Conservation (phyloP, 2,329 filamentous ascomycete genomes). For the Dichotomopilus funicola region DNA sequence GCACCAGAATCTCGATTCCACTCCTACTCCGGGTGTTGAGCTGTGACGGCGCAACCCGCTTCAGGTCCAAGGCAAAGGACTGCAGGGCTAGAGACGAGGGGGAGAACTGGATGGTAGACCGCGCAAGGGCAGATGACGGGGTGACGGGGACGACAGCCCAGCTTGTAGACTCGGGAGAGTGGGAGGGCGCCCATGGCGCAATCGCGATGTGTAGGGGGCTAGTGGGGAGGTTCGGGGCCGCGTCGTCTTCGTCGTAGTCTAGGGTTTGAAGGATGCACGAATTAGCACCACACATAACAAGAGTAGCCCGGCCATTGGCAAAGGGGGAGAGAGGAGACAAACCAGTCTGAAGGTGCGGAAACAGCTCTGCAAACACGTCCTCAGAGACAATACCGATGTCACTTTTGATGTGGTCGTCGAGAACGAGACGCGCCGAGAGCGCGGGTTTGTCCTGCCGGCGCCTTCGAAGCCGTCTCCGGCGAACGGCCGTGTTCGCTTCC, state of each 20-base stretch:
- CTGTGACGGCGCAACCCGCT: slow-evolving; percentile 68
- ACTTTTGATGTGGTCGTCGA: slow-evolving; percentile 79
- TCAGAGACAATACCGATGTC: slow-evolving; percentile 82
- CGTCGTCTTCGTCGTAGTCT: slow-evolving; percentile 27
- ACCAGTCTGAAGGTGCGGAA: slow-evolving; percentile 55
- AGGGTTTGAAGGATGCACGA: slow-evolving; percentile 6
- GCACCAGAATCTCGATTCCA: slow-evolving; percentile 74
- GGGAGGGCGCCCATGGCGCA: slow-evolving; percentile 62
- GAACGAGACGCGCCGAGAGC: slow-evolving; percentile 70
- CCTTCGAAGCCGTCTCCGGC: slow-evolving; percentile 42
- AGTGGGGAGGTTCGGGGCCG: slow-evolving; percentile 31
- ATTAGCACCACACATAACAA: slow-evolving; percentile 9
- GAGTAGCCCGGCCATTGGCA: slow-evolving; percentile 1
- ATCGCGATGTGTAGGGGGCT: slow-evolving; percentile 59
- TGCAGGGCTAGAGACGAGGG: slow-evolving; percentile 67
- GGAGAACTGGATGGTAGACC: slow-evolving; percentile 74
- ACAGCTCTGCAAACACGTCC: slow-evolving; percentile 76
- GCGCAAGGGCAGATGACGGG: slow-evolving; percentile 56
- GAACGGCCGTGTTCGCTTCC: slow-evolving; percentile 19
- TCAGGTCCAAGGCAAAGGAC: slow-evolving; percentile 67
- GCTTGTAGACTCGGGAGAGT: slow-evolving; percentile 52
- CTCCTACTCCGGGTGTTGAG: slow-evolving; percentile 64
- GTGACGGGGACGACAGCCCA: slow-evolving; percentile 84
- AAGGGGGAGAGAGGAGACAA: slow-evolving; percentile 29
- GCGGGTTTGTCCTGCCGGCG: slow-evolving; percentile 64